Base-by-base conservation (phyloP, 192 early-diverging fungal genomes). In the Chytriomyces hyalinus region DNA sequence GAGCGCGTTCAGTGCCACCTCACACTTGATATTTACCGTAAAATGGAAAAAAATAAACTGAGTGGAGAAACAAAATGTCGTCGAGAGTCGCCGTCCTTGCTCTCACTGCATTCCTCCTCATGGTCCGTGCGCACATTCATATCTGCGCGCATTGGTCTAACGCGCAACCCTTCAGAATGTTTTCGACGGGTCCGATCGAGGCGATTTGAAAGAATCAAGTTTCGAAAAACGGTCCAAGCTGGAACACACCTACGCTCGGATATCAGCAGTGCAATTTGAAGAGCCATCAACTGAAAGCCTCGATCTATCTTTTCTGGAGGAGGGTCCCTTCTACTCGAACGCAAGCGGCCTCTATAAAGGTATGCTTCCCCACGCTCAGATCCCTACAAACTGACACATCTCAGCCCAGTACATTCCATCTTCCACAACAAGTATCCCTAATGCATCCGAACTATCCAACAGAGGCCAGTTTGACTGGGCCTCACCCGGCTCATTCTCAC, bases 381-480 rank as follows among this genome's bases (percentile, higher is more conserved):
- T 6, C 66, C 13, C 44, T 47, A 5, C 8, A 47, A 45, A 20
- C 44, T 28, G 1, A 65, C 11, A 65, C 26, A 65, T 13, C 0
- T 65, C 63, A 13, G 15, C 63, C 26, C 10, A 47, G 15, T 15
- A 20, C 20, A 47, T 9, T 1, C 46, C 45, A 11, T 44, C 15
- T 2, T 36, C 36, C 36, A 36, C 36, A 1, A 2, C 36, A 2
- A 36, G 1, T 4, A 36, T 36, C 36, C 36, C 36, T 36, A 2
- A 36, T 2, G 36, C 36, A 36, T 36, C 36, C 36, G 1, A 36
- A 36, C 36, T 36, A 36, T 36, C 1, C 36, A 36, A 2, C 6
- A 28, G 66, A 15, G 66, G 66, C 22, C 20, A 8, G 8, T 67
- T 67, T 46, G 66, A 67, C 45, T 67, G 66, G 66, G 9, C 66